Base-by-base conservation (phyloP, 2,329 filamentous ascomycete species). In the Atkinsonella hypoxylon region DNA sequence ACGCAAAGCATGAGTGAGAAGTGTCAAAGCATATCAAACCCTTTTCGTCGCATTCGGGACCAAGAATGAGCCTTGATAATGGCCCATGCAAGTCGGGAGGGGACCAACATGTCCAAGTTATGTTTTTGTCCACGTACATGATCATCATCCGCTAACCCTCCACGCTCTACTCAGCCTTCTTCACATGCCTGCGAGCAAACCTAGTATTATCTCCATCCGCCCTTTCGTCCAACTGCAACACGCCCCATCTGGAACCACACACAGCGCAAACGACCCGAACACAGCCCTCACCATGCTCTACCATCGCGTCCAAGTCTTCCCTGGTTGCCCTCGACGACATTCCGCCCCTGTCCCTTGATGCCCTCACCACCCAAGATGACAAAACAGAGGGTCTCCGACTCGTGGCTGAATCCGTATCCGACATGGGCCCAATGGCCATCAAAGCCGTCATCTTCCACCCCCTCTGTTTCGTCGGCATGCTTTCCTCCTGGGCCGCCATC, bases 131-230 rank as follows among this genome's bases (percentile, higher is more conserved):
- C 26, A 26, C 8, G 4, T 26, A 26, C 26, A 26, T 26, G 26
- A 7, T 8, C 26, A 5, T 7, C 4, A 26, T 26, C 8, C 26
- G 26, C 26, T 26, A 26, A 26, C 26, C 26, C 26, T 26, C 26
- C 26, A 26, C 26, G 26, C 26, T 26, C 26, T 39, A 9, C 36
- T 34, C 34, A 93, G 87, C 87, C 26, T 93, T 93, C 72, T 85
- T 93, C 67, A 85, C 82, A 51, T 91, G 88, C 58, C 76, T 93
- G 15, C 82, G 86, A 58, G 85, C 85, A 56, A 93, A 93, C 62
- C 78, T 93, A 50, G 82, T 83, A 59, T 81, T 91, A 52, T 76
- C 74, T 48, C 71, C 73, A 44, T 81, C 74, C 54, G 70, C 80
- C 51, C 68, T 84, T 56, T 78, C 82, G 43, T 83, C 83, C 46